phyloP scores from a whole-genome alignment of 345 rosid genomes.

The Eucalyptus viminalis region DNA sequence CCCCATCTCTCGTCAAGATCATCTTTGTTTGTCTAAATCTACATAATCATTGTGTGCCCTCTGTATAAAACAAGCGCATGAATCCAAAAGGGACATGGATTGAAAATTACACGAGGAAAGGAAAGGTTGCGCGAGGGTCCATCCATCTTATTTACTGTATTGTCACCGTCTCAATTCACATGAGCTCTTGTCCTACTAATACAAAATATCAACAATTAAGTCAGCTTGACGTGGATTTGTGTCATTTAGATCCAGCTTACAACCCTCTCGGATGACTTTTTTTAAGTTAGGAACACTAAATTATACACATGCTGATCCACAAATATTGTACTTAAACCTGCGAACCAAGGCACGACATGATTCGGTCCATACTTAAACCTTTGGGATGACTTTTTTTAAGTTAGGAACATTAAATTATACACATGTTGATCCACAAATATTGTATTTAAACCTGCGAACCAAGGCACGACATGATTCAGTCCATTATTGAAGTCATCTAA shows the following conservation, averaged over 20 bases:
- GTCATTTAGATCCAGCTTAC: background rate
- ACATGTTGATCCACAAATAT: background rate
- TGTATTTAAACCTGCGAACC: background rate
- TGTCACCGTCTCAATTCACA: background rate
- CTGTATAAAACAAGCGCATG: background rate
- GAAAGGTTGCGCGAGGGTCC: background rate
- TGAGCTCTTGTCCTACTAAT: background rate
- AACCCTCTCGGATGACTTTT: background rate
- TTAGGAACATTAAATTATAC: background rate
- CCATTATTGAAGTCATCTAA: background rate
- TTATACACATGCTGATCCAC: background rate
- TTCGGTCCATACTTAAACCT: background rate
- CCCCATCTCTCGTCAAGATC: background rate
- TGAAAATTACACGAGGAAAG: background rate
- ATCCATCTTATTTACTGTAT: background rate
- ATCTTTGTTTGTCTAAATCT: background rate
- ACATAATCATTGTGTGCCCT: background rate
- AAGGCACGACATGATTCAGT: background rate
- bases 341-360: background rate
- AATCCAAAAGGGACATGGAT: background rate
- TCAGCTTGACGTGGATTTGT: background rate
- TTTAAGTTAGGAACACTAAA: background rate
- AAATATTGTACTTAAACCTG: background rate
- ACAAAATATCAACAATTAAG: background rate
- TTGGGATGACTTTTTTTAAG: too few species aligned